phyloP scores from a whole-genome alignment of 2,329 filamentous ascomycete species.

The Apiospora arundinis region DNA sequence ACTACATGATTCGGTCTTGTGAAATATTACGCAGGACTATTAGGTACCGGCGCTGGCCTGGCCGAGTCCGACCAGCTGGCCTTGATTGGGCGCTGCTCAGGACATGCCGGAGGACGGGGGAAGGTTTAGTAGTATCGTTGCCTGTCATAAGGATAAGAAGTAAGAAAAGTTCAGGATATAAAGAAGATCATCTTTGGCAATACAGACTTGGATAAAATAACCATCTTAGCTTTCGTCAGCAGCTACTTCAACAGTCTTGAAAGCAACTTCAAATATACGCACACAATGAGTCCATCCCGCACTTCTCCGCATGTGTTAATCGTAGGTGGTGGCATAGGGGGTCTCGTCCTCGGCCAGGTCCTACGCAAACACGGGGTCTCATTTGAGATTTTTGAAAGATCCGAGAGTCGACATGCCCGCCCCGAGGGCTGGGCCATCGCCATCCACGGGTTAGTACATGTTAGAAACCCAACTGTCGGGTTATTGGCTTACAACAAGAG shows the following conservation, averaged over 20 bases:
- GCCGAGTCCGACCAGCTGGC: neutral
- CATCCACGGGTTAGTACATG: slow-evolving; percentile 18
- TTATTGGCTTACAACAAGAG: neutral
- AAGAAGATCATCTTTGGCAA: neutral
- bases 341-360: slow-evolving; percentile 24
- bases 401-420: slow-evolving; percentile 18
- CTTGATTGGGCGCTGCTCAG: neutral
- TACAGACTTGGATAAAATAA: neutral
- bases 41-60: too few species aligned
- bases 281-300: neutral
- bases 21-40: too few species aligned
- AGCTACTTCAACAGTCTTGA: neutral
- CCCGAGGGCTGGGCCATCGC: slow-evolving; percentile 24
- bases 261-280: neutral
- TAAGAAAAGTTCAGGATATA: neutral
- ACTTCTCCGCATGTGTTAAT: slow-evolving; percentile 25
- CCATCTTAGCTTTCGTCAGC: neutral
- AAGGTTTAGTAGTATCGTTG: neutral
- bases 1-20: too few species aligned
- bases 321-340: slow-evolving; percentile 24
- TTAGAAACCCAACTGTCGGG: neutral
- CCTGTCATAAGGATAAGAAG: too few species aligned
- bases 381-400: slow-evolving; percentile 25
- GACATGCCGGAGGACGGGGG: neutral
- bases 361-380: slow-evolving; percentile 23